phyloP scores from a whole-genome alignment of 129 eudicot genomes.

The Chrysanthemum makinoi region DNA sequence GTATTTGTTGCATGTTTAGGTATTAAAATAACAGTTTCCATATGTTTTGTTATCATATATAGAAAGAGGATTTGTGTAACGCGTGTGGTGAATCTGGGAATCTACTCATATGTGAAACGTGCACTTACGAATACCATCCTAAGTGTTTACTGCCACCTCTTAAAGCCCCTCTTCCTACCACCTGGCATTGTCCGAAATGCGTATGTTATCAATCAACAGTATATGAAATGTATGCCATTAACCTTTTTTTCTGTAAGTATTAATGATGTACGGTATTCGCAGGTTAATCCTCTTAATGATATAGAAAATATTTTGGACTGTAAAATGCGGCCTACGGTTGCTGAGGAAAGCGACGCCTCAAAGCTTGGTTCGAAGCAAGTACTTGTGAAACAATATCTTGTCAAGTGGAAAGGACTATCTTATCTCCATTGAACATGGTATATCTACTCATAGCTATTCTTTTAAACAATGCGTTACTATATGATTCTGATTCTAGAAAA shows the following conservation, averaged over 20 bases:
- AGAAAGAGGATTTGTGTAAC: slow-evolving; percentile 87
- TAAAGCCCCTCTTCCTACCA: slow-evolving; percentile 69
- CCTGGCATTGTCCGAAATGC: slow-evolving; percentile 97
- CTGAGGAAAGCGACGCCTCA: slow-evolving; percentile 72
- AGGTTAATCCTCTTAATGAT: slow-evolving; percentile 86
- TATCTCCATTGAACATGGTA: slow-evolving; percentile 98
- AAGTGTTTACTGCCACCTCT: slow-evolving; percentile 77
- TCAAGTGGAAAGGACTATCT: slow-evolving; percentile 95
- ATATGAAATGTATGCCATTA: neutral
- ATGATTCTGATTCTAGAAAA: neutral
- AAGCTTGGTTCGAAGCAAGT: slow-evolving; percentile 77
- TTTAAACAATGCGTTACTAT: neutral
- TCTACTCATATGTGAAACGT: slow-evolving; percentile 71
- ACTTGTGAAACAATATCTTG: slow-evolving; percentile 87
- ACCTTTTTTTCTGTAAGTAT: neutral
- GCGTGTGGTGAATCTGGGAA: slow-evolving; percentile 63
- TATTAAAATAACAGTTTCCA: neutral
- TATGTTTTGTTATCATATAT: slow-evolving; percentile 4
- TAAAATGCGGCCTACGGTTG: slow-evolving; percentile 84
- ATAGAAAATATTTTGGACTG: slow-evolving; percentile 93
- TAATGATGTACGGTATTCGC: slow-evolving; percentile 20
- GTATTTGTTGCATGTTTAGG: no score
- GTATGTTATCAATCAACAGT: slow-evolving; percentile 47
- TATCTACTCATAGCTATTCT: neutral
- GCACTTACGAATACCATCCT: slow-evolving; percentile 88